Evolutionary conservation across 257 asterid genomes (phyloP).

Genomic region (Solanum etuberosum): DNA sequence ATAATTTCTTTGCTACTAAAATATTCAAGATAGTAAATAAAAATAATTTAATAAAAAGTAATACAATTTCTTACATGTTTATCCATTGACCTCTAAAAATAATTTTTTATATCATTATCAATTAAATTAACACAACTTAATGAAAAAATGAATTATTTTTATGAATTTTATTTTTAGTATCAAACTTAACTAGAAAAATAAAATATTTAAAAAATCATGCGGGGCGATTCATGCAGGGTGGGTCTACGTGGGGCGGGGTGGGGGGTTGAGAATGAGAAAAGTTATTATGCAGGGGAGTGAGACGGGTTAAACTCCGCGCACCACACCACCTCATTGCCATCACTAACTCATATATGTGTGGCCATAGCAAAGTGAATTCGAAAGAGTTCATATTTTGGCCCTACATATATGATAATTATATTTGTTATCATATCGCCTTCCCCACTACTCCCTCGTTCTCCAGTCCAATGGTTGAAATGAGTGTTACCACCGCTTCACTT

Average conservation of each 20-base stretch:
- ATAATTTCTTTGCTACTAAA: too few species aligned
- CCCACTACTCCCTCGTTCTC: not conserved
- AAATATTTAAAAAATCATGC: too few species aligned
- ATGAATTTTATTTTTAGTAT: too few species aligned
- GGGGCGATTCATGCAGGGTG: not conserved
- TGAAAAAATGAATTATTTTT: too few species aligned
- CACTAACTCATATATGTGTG: not conserved
- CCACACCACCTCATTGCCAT: not conserved
- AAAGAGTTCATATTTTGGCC: not conserved
- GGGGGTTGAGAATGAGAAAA: not conserved
- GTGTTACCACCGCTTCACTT: not conserved
- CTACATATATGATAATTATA: not conserved
- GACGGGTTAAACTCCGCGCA: not conserved
- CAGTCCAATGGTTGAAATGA: not conserved
- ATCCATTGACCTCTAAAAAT: not conserved
- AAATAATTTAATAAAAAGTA: too few species aligned
- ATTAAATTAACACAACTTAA: too few species aligned
- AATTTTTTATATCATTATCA: too few species aligned
- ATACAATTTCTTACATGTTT: not conserved
- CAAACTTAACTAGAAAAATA: not conserved
- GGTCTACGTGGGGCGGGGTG: too few species aligned
- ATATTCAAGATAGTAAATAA: not conserved
- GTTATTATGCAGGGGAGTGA: not conserved
- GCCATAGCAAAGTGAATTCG: not conserved
- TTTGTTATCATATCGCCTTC: not conserved